A percentile compares a stretch with the other conserved stretches of the same genome.
These are phyloP conservation scores for Tetrapisispora namnaoensis DNA, from an alignment of 805 yeast genomes.

Conservation along the genomic window DNA sequence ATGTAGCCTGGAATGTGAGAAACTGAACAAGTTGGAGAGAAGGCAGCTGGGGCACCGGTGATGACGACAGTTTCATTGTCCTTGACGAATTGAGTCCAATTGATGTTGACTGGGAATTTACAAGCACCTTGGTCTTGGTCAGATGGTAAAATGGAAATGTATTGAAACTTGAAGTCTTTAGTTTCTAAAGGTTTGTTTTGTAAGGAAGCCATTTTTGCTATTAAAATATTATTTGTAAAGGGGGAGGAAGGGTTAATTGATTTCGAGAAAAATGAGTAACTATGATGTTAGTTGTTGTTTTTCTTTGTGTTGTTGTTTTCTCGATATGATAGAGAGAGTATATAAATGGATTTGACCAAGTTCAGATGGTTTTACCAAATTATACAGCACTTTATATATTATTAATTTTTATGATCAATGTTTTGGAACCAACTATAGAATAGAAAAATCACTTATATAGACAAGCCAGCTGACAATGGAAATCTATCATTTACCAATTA, in stretches of 20 bases:
- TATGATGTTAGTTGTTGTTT: neutral
- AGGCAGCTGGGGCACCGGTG: slow-evolving; percentile 79
- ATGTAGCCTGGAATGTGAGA: slow-evolving; percentile 65
- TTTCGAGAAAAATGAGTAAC: neutral
- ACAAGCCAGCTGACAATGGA: too few species aligned
- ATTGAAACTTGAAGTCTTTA: slow-evolving; percentile 23
- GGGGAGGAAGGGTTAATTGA: neutral
- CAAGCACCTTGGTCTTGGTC: slow-evolving; percentile 24
- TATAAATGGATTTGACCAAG: too few species aligned
- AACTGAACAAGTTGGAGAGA: slow-evolving; percentile 72
- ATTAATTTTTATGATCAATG: too few species aligned
- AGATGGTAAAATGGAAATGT: slow-evolving; percentile 19
- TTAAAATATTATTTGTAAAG: neutral
- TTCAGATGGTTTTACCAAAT: too few species aligned
- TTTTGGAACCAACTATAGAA: too few species aligned
- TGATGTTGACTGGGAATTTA: slow-evolving; percentile 20
- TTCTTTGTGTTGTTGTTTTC: neutral
- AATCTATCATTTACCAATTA: too few species aligned
- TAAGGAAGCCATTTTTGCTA: slow-evolving; percentile 12
- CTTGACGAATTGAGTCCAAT: slow-evolving; percentile 21
- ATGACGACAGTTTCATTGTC: slow-evolving; percentile 48
- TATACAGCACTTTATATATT: too few species aligned
- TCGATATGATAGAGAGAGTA: too few species aligned
- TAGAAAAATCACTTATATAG: too few species aligned
- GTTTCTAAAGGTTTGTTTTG: slow-evolving; percentile 20